Evolutionary conservation across 768 basidiomycete species (phyloP).

Genomic region (Pleurotus citrinopileatus): DNA sequence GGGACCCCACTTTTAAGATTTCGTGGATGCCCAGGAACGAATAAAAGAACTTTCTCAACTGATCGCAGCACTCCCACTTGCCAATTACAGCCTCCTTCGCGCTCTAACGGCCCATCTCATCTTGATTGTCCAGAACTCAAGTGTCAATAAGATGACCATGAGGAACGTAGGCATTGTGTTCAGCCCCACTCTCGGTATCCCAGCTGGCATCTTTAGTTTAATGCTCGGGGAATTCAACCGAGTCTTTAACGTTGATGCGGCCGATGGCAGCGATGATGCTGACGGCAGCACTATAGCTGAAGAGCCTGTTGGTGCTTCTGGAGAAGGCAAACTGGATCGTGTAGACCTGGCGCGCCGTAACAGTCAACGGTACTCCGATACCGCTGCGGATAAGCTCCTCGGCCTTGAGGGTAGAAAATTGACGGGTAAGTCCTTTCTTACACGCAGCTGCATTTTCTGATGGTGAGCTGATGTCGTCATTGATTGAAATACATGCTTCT

Average conservation of each 20-base stretch:
- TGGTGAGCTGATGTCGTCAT: background rate
- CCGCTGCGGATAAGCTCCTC: conserved; percentile 79
- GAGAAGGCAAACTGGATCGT: conserved; percentile 33
- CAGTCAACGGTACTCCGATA: conserved; percentile 79
- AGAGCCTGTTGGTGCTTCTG: conserved; percentile 20
- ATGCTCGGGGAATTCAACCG: conserved; percentile 93
- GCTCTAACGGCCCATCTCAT: conserved; percentile 95
- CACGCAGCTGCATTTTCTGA: background rate
- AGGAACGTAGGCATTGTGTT: conserved; percentile 99
- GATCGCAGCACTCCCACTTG: conserved; percentile 83
- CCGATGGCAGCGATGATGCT: conserved; percentile 39
- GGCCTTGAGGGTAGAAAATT: conserved; percentile 72
- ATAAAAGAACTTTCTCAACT: conserved; percentile 84
- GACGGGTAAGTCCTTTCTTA: conserved; percentile 45
- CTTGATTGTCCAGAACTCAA: conserved; percentile 87
- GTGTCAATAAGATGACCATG: conserved; percentile 97
- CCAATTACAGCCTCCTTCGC: conserved; percentile 92
- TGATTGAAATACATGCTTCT: conserved; percentile 6
- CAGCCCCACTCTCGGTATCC: conserved; percentile 95
- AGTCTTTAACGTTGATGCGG: conserved; percentile 81
- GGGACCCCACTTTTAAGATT: conserved; percentile 51
- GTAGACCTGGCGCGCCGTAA: conserved; percentile 56
- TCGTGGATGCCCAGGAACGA: conserved; percentile 84
- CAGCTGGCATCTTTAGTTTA: conserved; percentile 94
- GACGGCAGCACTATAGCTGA: conserved; percentile 21